These are phyloP conservation scores for Globisporangium viniferum DNA, from an alignment of 352 stramenopile genomes.

Conservation along the genomic window DNA sequence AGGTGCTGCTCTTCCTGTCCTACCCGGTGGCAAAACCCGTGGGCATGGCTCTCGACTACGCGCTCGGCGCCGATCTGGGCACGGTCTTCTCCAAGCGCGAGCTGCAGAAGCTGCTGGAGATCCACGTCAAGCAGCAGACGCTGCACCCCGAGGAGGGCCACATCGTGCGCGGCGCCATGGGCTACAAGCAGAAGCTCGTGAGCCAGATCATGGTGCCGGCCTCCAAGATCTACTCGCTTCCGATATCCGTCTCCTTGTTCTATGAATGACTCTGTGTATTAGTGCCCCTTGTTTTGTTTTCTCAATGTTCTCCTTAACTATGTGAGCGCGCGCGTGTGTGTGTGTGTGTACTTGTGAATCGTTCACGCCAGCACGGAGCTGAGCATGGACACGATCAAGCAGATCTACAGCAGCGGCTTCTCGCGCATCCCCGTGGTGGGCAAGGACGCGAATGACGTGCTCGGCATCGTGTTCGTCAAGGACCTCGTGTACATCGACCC, in stretches of 20 bases:
- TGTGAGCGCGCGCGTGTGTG: constrained; percentile 20
- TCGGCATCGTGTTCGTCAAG: constrained; percentile 95
- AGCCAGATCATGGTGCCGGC: constrained; percentile 92
- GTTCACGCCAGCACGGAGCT: constrained; percentile 45
- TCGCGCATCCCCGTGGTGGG: constrained; percentile 95
- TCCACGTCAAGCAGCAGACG: constrained; percentile 91
- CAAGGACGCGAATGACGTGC: constrained; percentile 95
- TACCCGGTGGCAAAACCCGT: constrained; percentile 91
- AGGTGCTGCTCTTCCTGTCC: constrained; percentile 91
- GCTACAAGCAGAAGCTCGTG: constrained; percentile 74
- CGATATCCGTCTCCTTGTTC: constrained; percentile 49
- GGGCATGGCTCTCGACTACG: constrained; percentile 87
- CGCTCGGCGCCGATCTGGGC: constrained; percentile 92
- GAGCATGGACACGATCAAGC: constrained; percentile 56
- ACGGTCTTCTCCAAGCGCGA: constrained; percentile 93
- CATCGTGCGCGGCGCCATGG: constrained; percentile 92
- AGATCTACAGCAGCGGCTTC: constrained; percentile 90
- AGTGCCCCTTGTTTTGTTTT: neutral
- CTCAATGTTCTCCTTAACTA: constrained; percentile 1
- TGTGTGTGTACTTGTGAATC: constrained; percentile 23
- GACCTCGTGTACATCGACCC: constrained; percentile 86
- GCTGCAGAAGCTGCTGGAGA: constrained; percentile 95
- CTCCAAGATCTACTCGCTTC: constrained; percentile 72
- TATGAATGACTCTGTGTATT: neutral
- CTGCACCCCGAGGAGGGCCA: constrained; percentile 93